These are phyloP conservation scores for Fusarium armeniacum DNA, from an alignment of 2,329 filamentous ascomycete genomes.

Conservation along the genomic window DNA sequence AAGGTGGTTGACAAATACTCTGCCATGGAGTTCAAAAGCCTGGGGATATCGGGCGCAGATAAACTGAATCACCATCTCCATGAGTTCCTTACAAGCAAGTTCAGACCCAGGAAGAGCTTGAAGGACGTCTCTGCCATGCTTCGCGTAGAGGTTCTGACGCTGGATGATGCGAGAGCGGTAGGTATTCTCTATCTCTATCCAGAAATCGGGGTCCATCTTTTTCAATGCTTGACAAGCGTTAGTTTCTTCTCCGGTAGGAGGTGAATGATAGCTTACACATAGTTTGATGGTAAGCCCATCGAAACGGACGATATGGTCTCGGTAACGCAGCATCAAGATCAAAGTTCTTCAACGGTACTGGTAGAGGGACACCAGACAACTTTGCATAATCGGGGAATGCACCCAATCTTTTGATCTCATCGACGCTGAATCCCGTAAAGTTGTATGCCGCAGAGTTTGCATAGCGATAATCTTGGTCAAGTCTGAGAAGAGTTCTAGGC, in stretches of 20 bases:
- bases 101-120: constrained; percentile 80
- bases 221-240: constrained; percentile 69
- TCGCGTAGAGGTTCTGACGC: constrained; percentile 73
- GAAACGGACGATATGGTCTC: constrained; percentile 83
- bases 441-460: constrained; percentile 63
- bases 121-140: constrained; percentile 75
- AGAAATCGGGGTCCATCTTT: constrained; percentile 86
- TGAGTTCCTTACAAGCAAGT: constrained; percentile 84
- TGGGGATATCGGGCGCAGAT: constrained; percentile 82
- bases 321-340: constrained; percentile 76
- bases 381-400: constrained; percentile 84
- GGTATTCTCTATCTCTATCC: constrained; percentile 86
- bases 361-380: constrained; percentile 80
- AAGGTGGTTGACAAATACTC: constrained; percentile 76
- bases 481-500: constrained; percentile 48
- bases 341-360: constrained; percentile 73
- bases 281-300: constrained; percentile 90
- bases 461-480: constrained; percentile 55
- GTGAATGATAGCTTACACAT: constrained; percentile 73
- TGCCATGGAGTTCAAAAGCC: constrained; percentile 74
- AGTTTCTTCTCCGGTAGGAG: constrained; percentile 50
- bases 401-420: constrained; percentile 78
- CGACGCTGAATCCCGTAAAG: constrained; percentile 77
- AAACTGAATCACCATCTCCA: constrained; percentile 89
- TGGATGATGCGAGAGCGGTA: constrained; percentile 78